phyloP scores from a whole-genome alignment of 495 filamentous ascomycete species.

The Hypoxylon rickii region DNA sequence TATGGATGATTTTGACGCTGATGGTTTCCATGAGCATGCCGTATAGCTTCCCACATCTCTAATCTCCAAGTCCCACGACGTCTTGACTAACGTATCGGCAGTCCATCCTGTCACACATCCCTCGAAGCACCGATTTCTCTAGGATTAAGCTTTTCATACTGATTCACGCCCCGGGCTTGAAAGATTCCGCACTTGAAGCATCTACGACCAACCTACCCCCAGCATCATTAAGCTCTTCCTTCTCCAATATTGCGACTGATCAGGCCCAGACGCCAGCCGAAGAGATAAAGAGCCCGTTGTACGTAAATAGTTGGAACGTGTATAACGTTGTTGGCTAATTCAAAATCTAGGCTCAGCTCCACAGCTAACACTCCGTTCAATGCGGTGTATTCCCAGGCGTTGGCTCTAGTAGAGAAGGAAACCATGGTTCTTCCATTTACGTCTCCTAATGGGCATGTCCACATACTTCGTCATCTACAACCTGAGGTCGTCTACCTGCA shows the following conservation, averaged over 20 bases:
- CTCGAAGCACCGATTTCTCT: constrained; percentile 68
- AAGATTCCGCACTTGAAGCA: constrained; percentile 61
- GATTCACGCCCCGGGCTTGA: constrained; percentile 82
- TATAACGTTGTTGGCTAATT: constrained; percentile 20
- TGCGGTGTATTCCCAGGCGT: constrained; percentile 74
- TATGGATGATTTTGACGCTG: constrained; percentile 62
- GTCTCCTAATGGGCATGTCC: constrained; percentile 72
- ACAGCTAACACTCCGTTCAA: constrained; percentile 66
- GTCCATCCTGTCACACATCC: constrained; percentile 90
- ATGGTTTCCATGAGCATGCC: constrained; percentile 72
- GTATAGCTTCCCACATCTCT: constrained; percentile 63
- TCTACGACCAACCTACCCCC: constrained; percentile 53
- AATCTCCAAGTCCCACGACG: background rate
- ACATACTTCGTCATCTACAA: constrained; percentile 80
- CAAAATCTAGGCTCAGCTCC: constrained; percentile 34
- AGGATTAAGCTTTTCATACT: constrained; percentile 78
- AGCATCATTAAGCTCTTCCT: constrained; percentile 78
- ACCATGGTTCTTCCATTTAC: constrained; percentile 88
- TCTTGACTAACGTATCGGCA: constrained; percentile 43
- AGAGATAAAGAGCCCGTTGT: constrained; percentile 60
- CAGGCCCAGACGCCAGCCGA: constrained; percentile 72
- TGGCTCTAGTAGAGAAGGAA: constrained; percentile 76
- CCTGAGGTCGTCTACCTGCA: constrained; percentile 86
- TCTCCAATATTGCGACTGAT: constrained; percentile 81
- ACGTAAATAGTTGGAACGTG: constrained; percentile 28